Conservation (phyloP, 352 stramenopile species). For the Plasmopara halstedii region DNA sequence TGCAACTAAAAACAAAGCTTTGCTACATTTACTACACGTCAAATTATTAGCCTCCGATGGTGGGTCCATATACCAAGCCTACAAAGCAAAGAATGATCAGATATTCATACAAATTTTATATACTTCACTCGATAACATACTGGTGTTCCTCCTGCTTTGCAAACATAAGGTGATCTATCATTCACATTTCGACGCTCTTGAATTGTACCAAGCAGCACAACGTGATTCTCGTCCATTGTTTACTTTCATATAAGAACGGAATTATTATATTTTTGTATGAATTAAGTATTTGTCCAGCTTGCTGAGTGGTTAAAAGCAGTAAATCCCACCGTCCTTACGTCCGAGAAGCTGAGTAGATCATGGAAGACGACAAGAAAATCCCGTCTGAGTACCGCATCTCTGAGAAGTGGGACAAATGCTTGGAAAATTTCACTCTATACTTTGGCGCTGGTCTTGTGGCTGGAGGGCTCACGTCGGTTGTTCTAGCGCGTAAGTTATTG, state of each 20-base stretch:
- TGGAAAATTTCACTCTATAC: conserved; percentile 85
- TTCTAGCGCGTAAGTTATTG: conserved; percentile 63
- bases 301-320: conserved; percentile 15
- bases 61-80: conserved; percentile 54
- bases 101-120: background rate
- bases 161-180: conserved; percentile 55
- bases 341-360: conserved; percentile 16
- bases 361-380: conserved; percentile 55
- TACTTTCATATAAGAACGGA: conserved; percentile 1
- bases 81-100: conserved; percentile 1
- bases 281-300: too few relatives aligned
- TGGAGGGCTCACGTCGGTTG: conserved; percentile 72
- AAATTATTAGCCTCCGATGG: conserved; percentile 33
- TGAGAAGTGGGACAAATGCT: conserved; percentile 87
- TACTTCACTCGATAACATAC: conserved; percentile 22
- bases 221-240: conserved; percentile 46
- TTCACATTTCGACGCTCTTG: conserved; percentile 62
- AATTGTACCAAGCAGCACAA: conserved; percentile 62
- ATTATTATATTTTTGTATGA: too few relatives aligned
- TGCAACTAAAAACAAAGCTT: conserved; percentile 56
- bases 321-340: conserved; percentile 23
- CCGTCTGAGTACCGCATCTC: conserved; percentile 87
- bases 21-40: conserved; percentile 48
- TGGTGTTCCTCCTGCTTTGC: conserved; percentile 68
- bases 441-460: conserved; percentile 76